phyloP scores from a whole-genome alignment of 2,329 filamentous ascomycete species.

The Colletotrichum sp. region DNA sequence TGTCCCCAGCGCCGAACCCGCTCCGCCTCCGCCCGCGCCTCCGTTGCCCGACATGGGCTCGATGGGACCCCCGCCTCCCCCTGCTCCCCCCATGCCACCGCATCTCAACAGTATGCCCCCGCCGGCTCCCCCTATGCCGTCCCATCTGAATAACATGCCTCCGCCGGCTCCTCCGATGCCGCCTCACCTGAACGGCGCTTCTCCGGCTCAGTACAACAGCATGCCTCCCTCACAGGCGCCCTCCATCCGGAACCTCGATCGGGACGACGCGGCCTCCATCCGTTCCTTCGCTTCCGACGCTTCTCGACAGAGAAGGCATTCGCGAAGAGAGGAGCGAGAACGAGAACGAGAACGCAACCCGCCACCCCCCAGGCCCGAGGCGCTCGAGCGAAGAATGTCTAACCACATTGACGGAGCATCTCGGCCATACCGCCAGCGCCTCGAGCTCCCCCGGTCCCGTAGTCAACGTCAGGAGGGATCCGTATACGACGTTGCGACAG shows the following conservation, averaged over 20 bases:
- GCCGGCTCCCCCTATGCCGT: neutral
- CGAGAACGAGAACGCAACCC: neutral
- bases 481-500: constrained; percentile 16
- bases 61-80: neutral
- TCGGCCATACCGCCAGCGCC: constrained; percentile 12
- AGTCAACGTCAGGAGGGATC: constrained; percentile 16
- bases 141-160: neutral
- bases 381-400: neutral
- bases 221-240: neutral
- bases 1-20: neutral
- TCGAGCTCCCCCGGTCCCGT: constrained; percentile 15
- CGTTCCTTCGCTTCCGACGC: constrained; percentile 12
- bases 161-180: neutral
- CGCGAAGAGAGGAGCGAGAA: neutral
- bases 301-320: constrained; percentile 11
- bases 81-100: neutral
- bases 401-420: constrained; percentile 15
- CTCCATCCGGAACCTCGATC: neutral
- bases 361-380: neutral
- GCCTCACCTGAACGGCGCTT: neutral
- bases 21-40: constrained; percentile 11
- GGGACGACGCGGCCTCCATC: constrained; percentile 12
- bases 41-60: constrained; percentile 7
- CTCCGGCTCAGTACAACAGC: neutral
- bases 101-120: neutral